A percentile compares a stretch with the other conserved stretches of the same genome.
phyloP scores from a whole-genome alignment of 495 filamentous ascomycete species.

The Chaetomium tenue region DNA sequence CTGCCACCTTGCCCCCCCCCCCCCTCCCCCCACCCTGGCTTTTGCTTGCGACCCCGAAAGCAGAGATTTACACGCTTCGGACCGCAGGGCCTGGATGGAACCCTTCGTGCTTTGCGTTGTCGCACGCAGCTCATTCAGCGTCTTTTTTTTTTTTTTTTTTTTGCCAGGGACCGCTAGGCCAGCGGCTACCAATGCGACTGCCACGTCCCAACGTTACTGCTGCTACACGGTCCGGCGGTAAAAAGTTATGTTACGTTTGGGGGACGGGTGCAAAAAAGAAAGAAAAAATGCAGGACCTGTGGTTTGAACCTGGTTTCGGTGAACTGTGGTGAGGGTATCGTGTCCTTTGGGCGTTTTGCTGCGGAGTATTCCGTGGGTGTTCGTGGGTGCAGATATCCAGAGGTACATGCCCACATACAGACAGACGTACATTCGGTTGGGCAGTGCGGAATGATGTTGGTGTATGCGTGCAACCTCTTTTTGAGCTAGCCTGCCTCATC shows the following conservation, averaged over 20 bases:
- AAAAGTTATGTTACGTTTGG: background rate
- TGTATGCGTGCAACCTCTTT: background rate
- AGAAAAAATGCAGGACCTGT: slow-evolving; percentile 4
- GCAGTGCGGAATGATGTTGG: background rate
- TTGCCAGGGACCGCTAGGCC: background rate
- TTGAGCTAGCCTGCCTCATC: background rate
- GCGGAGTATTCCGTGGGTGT: background rate
- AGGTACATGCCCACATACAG: too few species aligned
- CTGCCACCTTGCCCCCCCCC: background rate
- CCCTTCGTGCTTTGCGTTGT: slow-evolving; percentile 19
- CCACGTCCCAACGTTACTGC: background rate
- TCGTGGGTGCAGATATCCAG: background rate
- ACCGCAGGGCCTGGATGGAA: slow-evolving; percentile 34
- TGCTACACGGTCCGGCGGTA: background rate
- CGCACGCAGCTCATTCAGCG: background rate
- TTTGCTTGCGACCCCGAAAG: background rate
- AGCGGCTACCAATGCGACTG: slow-evolving; percentile 4
- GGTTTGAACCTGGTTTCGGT: background rate
- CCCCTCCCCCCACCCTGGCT: background rate
- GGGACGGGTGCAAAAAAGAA: background rate
- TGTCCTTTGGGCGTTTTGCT: background rate
- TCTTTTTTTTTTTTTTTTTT: background rate
- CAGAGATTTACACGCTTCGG: slow-evolving; percentile 25
- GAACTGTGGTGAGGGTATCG: slow-evolving; percentile 1
- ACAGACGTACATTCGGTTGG: too few species aligned